Base-by-base conservation (phyloP, 306 rosid species). In the Cicer bijugum region DNA sequence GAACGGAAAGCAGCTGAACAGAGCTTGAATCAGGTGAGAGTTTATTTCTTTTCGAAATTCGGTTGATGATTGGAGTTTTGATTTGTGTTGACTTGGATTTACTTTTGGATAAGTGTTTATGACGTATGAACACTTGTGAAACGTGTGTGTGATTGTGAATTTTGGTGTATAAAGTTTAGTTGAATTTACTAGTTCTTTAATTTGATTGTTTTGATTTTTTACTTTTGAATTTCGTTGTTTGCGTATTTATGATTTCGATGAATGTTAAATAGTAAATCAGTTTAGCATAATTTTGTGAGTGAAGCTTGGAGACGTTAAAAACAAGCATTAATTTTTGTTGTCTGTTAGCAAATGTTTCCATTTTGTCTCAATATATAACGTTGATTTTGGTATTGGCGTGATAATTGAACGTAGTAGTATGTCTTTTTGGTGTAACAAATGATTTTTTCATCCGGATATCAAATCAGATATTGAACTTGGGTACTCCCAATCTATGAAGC, bases 1-100 rank as follows among this genome's bases (percentile, higher is more conserved):
- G 97, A 95, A 80, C 90, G 99, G 9, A 92, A 89, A 73, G 97
- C 97, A 4, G 99, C 92, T 56, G 99, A 95, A 83, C 92, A 88
- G 52, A 90, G 85, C 87, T 87, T 95, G 74, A 80, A 86, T 82
- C 99, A 95, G 97, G 99, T 95, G 15, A 50, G 15, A 6, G 9
- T 71, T 39, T 79, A 17, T 74, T 59, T 2, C 67, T 45, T 76
- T 16, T 69, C 15, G 14, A 70, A 75, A 12, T 78, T 84, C 38
- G 51, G n/a, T 52, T 52, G 53, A 12, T 73, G 39, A 69, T 74
- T 59, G 35, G 55, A 46, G 64, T 38, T 77, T 38, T 42, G 40
- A 68, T 81, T 58, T 56, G 33, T 50, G 9, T 43, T 71, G 7
- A 9, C 69, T 64, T 57, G 70, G 74, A 66, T 69, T 73, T 17